Evolutionary conservation across 495 filamentous ascomycete genomes (phyloP), one percentile per base, ranked within the genome.

Genomic region (Hypoxylon fragiforme): DNA sequence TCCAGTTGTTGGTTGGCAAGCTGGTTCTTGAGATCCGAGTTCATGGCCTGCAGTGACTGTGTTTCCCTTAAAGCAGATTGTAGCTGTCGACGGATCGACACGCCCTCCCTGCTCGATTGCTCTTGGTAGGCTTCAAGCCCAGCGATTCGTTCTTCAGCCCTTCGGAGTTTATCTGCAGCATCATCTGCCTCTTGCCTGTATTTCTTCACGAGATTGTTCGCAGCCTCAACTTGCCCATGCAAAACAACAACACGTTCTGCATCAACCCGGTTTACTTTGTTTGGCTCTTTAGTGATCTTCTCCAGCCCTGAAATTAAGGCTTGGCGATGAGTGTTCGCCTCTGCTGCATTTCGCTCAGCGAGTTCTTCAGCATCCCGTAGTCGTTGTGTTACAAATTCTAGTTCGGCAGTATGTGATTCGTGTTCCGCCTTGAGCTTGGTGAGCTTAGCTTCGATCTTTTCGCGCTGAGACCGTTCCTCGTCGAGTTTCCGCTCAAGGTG

Each of bases 51-150:
- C 11, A 90, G 76, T 1, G 77, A 76, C 63, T 95, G 90, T 35
- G 83, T 82, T 34, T 99, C 91, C 56, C 84, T 86, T 58, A 94
- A 77, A 1, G 87, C 84, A 22, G 81, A 79, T 67, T 97, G 92
- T 44, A 99, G 80, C 62, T 96, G 91, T 67, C 91, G 84, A 24
- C 95, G 86, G 34, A 97, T 86, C 24, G 86, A 82, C 47, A 99
- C 81, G 26, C 90, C 88, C 70, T 99, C 94, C 26, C 94, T 80
- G 67, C 91, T 97, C 3, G 91, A 85, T 73, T 99, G 94, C 64
- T 97, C 92, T 72, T 99, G 94, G 67, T 96, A 96, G 1, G 89
- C 89, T 71, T 99, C 94, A 3, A 99, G 79, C 2, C 92, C 92
- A 12, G 94, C 95, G 65, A 99, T 97, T 5, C 95, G 82, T 68